Evolutionary conservation across 495 filamentous ascomycete genomes (phyloP).

Genomic region (Xylaria intraflava): DNA sequence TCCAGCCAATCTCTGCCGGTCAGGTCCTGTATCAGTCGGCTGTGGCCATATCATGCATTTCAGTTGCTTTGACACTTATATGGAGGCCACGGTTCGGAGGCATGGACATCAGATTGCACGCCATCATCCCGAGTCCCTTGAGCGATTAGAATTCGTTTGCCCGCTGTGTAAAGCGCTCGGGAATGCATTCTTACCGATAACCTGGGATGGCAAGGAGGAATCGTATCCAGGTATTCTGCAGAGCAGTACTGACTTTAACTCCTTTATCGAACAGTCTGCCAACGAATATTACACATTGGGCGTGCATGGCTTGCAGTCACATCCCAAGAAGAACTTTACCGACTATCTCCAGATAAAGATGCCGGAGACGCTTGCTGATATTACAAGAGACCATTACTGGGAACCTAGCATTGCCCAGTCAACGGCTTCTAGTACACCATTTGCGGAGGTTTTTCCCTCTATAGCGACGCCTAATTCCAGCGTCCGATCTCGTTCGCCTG

Average conservation of each 20-base stretch:
- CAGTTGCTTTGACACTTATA: conserved; percentile 87
- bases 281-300: conserved; percentile 31
- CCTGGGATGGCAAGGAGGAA: conserved; percentile 90
- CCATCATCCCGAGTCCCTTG: conserved; percentile 75
- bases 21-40: conserved; percentile 81
- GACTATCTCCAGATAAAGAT: conserved; percentile 57
- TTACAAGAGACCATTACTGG: conserved; percentile 36
- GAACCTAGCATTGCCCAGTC: conserved; percentile 15
- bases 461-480: conserved; percentile 21
- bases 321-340: conserved; percentile 41
- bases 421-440: conserved; percentile 19
- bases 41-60: conserved; percentile 99
- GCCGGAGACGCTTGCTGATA: conserved; percentile 53
- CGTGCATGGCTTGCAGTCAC: conserved; percentile 43
- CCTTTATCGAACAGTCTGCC: conserved; percentile 50
- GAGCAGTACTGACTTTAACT: conserved; percentile 51
- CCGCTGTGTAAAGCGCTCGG: conserved; percentile 97
- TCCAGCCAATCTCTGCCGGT: conserved; percentile 53
- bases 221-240: conserved; percentile 63
- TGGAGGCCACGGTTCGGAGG: conserved; percentile 68
- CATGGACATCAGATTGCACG: conserved; percentile 89
- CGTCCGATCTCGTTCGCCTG: conserved; percentile 24
- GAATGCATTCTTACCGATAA: conserved; percentile 90
- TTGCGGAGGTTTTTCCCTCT: conserved; percentile 21
- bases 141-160: conserved; percentile 83